These are phyloP conservation scores for Trametes gibbosa DNA, from an alignment of 768 basidiomycete genomes.

Conservation along the genomic window DNA sequence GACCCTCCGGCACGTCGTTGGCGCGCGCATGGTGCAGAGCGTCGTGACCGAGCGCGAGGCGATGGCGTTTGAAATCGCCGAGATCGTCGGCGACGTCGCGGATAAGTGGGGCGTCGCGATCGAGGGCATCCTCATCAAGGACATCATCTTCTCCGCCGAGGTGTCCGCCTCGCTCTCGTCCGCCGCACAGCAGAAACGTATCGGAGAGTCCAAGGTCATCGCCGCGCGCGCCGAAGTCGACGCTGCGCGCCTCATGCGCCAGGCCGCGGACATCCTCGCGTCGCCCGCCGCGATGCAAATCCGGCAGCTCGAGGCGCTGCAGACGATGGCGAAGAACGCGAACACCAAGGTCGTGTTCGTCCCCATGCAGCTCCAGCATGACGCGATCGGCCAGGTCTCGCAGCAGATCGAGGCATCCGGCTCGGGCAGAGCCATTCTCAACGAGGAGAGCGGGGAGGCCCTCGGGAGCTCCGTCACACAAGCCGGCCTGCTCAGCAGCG, in stretches of 20 bases:
- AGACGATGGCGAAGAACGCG: conserved; percentile 91
- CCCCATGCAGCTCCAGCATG: conserved; percentile 85
- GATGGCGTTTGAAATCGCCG: conserved; percentile 94
- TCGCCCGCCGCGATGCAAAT: conserved; percentile 98
- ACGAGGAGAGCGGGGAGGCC: conserved; percentile 36
- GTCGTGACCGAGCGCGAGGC: conserved; percentile 97
- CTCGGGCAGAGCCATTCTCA: conserved; percentile 12
- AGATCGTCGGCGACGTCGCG: conserved; percentile 89
- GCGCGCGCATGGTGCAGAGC: conserved; percentile 90
- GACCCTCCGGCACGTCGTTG: conserved; percentile 95
- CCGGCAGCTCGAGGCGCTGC: conserved; percentile 92
- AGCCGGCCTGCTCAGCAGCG: conserved; percentile 51
- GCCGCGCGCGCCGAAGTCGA: conserved; percentile 96
- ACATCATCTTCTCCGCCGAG: conserved; percentile 90
- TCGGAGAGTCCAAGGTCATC: conserved; percentile 96
- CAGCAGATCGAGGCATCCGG: conserved; percentile 26
- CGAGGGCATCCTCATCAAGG: conserved; percentile 94
- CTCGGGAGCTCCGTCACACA: conserved; percentile 42
- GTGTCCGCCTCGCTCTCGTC: conserved; percentile 89
- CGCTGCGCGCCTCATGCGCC: conserved; percentile 91
- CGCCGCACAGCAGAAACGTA: conserved; percentile 95
- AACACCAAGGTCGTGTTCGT: conserved; percentile 92
- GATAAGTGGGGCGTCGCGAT: conserved; percentile 98
- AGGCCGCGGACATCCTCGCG: conserved; percentile 93
- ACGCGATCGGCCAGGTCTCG: conserved; percentile 52